A percentile compares a stretch with the other conserved stretches of the same genome.
phyloP scores from a whole-genome alignment of 169 alveolate genomes.

The Cryptosporidium ubiquitum region DNA sequence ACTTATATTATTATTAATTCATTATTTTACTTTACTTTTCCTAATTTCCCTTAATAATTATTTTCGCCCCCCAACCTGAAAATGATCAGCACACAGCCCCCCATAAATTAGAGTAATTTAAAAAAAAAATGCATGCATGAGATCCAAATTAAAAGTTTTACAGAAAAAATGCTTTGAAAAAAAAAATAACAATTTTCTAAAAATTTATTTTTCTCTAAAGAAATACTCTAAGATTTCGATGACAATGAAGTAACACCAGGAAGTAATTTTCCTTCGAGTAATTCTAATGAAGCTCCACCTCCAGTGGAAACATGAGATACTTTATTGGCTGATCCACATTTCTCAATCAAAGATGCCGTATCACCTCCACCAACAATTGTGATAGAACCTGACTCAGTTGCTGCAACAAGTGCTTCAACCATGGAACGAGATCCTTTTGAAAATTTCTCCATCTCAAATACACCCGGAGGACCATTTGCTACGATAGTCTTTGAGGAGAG shows the following conservation, averaged over 20 bases:
- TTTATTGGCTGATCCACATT: conserved; percentile 83
- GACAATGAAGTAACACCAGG: conserved; percentile 95
- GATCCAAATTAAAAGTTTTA: background rate
- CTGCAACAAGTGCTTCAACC: conserved; percentile 89
- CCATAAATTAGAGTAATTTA: background rate
- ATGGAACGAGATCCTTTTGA: conserved; percentile 90
- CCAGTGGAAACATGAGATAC: conserved; percentile 98
- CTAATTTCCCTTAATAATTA: background rate
- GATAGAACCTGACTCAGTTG: conserved; percentile 92
- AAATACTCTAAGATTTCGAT: conserved; percentile 31
- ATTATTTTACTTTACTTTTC: background rate
- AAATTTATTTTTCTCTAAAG: background rate
- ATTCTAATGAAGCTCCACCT: conserved; percentile 98
- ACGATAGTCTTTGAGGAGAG: conserved; percentile 90
- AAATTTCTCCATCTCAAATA: conserved; percentile 92
- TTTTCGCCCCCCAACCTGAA: background rate
- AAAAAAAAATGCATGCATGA: background rate
- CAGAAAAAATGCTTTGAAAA: background rate
- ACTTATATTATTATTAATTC: background rate
- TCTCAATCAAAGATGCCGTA: conserved; percentile 92
- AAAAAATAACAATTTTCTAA: background rate
- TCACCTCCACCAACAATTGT: conserved; percentile 97
- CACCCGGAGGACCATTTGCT: conserved; percentile 98
- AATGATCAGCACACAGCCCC: background rate
- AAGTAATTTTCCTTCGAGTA: conserved; percentile 96